Evolutionary conservation across 2,329 filamentous ascomycete genomes (phyloP), one percentile per base, ranked within the genome.

Genomic region (Trichophyton schoenleinii): DNA sequence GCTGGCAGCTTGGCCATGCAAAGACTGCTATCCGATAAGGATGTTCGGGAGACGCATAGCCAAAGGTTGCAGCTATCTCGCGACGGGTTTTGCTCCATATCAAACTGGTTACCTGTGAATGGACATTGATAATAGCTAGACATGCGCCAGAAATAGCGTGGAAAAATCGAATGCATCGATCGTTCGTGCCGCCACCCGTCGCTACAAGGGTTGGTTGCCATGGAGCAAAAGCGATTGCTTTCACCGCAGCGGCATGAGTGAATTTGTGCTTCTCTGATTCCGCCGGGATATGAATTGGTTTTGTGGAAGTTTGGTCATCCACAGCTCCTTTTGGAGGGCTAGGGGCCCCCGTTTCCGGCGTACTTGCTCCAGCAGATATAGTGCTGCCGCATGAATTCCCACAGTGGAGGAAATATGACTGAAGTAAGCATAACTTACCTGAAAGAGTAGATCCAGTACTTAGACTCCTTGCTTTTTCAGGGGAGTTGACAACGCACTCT

Each of bases 131-230:
- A 1, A 88, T 95, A 1, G 92, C 91, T 34, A 99, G 81, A 62
- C 86, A 85, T 1, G 89, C 84, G 3, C 92, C 94, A 0, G 91
- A 91, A 20, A 81, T 81, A 0, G 89, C 88, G 73, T 97, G 91
- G 73, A 88, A 96, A 77, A 99, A 99, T 74, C 95, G 91, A 62
- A 99, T 96, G 72, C 90, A 90, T 68, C 90, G 89, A 75, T 99
- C 92, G 69, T 95, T 95, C 53, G 89, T 92, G 25, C 94, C 94
- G 44, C 94, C 92, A 2, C 94, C 91, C 0, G 92, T 95, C 13
- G 94, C 94, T 44, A 99, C 75, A 3, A 99, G 80, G 2, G 87
- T 88, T 25, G 88, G 83, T 61, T 92, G 88, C 92, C 91, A 99
- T 0, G 94, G 92, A 65, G 92, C 95, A 74, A 97, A 97, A 1